phyloP scores from a whole-genome alignment of 2,329 filamentous ascomycete species.

The Nemania sp. region DNA sequence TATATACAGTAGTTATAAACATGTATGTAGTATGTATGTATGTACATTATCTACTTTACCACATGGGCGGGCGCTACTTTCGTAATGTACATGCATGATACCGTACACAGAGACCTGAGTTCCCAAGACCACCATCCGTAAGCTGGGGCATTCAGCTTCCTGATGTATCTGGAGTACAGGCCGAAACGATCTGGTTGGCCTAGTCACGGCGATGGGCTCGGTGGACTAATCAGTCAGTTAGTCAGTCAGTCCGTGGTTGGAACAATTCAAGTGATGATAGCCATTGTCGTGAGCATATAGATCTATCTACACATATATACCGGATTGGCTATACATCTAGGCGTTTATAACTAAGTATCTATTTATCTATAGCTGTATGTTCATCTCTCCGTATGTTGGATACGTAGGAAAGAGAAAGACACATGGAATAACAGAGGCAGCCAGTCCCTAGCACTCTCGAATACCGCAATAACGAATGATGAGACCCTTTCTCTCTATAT shows the following conservation, averaged over 20 bases:
- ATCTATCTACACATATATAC: no score
- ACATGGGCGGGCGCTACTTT: slow-evolving; percentile 17
- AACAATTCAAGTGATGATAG: no score
- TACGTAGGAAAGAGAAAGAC: background rate
- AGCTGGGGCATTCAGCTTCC: slow-evolving; percentile 18
- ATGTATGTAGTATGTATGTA: background rate
- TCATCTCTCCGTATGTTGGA: no score
- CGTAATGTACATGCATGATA: slow-evolving; percentile 17
- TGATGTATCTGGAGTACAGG: slow-evolving; percentile 11
- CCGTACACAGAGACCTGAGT: slow-evolving; percentile 9
- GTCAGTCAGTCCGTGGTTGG: background rate
- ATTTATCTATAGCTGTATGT: no score
- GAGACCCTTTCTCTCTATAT: slow-evolving; percentile 13
- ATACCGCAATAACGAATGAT: slow-evolving; percentile 11
- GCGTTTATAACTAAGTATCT: no score
- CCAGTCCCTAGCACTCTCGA: slow-evolving; percentile 18
- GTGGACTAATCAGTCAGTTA: background rate
- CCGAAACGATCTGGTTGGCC: background rate
- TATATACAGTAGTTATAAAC: background rate
- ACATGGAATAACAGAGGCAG: background rate
- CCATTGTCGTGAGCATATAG: no score
- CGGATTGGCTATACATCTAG: no score
- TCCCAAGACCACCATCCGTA: slow-evolving; percentile 12
- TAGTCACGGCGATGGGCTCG: background rate
- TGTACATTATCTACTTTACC: no score